Percentiles rank a stretch among this genome's conserved stretches.
phyloP scores from a whole-genome alignment of 768 basidiomycete genomes.

The Leccinum fibrillosum region DNA sequence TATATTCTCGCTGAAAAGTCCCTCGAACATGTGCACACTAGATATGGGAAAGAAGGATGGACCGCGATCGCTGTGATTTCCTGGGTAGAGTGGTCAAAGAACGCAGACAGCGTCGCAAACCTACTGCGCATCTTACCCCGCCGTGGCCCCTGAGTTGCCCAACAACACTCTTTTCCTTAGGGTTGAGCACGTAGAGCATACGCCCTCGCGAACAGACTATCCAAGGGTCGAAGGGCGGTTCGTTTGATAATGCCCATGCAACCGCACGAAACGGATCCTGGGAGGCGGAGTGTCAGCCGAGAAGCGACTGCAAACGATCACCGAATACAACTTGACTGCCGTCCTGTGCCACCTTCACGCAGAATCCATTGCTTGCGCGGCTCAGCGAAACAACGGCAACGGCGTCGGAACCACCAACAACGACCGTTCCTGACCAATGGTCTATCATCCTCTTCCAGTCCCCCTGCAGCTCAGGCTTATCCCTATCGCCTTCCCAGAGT shows the following conservation, averaged over 20 bases:
- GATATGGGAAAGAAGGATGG: conserved; percentile 54
- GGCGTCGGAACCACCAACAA: conserved; percentile 41
- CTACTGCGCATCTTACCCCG: conserved; percentile 46
- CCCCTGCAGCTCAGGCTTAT: conserved; percentile 29
- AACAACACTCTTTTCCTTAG: conserved; percentile 36
- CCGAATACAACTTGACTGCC: conserved; percentile 14
- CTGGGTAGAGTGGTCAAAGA: conserved; percentile 34
- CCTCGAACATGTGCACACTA: conserved; percentile 69
- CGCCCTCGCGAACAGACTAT: conserved; percentile 54
- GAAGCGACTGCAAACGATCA: neutral
- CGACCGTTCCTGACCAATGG: conserved; percentile 50
- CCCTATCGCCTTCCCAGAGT: conserved; percentile 35
- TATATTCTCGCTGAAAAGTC: conserved; percentile 73
- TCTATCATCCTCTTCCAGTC: conserved; percentile 47
- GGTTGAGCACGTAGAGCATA: conserved; percentile 55
- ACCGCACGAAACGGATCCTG: conserved; percentile 34
- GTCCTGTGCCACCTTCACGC: conserved; percentile 35
- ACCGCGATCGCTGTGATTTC: conserved; percentile 66
- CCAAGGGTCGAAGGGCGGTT: conserved; percentile 51
- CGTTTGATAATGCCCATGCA: conserved; percentile 56
- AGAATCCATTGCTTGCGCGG: conserved; percentile 20
- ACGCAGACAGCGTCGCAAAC: neutral
- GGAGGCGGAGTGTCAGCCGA: conserved; percentile 3
- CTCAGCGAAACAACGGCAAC: conserved; percentile 37
- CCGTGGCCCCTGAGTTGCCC: conserved; percentile 68